These are phyloP conservation scores for Saturnispora sekii DNA, from an alignment of 805 yeast genomes.

Conservation along the genomic window DNA sequence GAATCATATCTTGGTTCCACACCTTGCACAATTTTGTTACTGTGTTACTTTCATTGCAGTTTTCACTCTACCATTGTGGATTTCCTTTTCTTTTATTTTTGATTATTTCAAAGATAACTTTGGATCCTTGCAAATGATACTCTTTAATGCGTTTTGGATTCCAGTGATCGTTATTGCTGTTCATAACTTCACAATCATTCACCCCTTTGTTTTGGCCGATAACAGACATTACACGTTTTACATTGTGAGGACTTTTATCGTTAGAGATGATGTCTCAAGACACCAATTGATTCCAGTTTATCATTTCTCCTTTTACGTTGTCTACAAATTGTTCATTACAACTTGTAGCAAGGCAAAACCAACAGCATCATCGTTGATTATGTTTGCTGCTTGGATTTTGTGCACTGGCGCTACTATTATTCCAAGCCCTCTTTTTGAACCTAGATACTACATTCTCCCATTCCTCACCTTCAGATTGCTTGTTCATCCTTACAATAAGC, in stretches of 20 bases:
- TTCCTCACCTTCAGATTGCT: constrained; percentile 64
- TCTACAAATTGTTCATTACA: constrained; percentile 15
- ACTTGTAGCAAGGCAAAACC: constrained; percentile 5
- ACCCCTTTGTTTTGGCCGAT: constrained; percentile 88
- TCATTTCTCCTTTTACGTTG: constrained; percentile 39
- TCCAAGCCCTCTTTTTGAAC: constrained; percentile 91
- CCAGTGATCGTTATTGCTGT: constrained; percentile 36
- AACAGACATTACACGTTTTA: constrained; percentile 92
- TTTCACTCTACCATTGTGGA: constrained; percentile 73
- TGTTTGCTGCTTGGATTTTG: constrained; percentile 40
- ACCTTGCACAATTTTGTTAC: constrained; percentile 75
- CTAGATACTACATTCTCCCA: constrained; percentile 85
- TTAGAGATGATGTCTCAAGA: constrained; percentile 36
- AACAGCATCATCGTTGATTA: constrained; percentile 23
- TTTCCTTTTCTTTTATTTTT: constrained; percentile 33
- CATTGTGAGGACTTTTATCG: constrained; percentile 59
- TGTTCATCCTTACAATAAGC: constrained; percentile 31
- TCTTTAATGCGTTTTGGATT: constrained; percentile 18
- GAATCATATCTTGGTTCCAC: constrained; percentile 66
- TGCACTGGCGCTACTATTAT: constrained; percentile 55
- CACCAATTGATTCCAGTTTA: constrained; percentile 55
- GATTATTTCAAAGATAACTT: constrained; percentile 30
- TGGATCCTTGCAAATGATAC: constrained; percentile 15
- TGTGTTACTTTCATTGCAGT: constrained; percentile 52
- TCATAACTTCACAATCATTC: constrained; percentile 59